Evolutionary conservation across 768 basidiomycete genomes (phyloP).

Genomic region (Tylopilus intermedius): DNA sequence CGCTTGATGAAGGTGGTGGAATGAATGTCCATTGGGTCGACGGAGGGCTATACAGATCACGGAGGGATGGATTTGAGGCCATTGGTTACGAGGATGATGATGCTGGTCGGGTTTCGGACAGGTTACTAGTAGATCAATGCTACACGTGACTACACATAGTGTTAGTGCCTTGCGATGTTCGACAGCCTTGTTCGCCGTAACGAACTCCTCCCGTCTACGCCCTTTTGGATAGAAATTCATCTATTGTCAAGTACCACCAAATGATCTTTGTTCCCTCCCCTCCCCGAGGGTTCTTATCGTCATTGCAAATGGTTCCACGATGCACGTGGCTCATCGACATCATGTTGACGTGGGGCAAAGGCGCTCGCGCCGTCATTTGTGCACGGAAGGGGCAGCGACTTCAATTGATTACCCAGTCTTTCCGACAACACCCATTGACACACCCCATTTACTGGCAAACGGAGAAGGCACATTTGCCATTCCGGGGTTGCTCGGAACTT

Average conservation of each 20-base stretch:
- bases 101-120: no score
- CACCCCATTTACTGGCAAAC: no score
- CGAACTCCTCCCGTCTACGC: constrained; percentile 29
- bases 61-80: constrained; percentile 54
- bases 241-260: constrained; percentile 47
- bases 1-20: constrained; percentile 35
- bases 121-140: no score
- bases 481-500: no score
- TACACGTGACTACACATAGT: not conserved
- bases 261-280: constrained; percentile 31
- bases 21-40: constrained; percentile 65
- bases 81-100: constrained; percentile 30
- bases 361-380: constrained; percentile 52
- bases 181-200: constrained; percentile 34
- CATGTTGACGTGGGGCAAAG: constrained; percentile 39
- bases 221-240: constrained; percentile 40
- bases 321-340: constrained; percentile 17
- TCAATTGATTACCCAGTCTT: no score
- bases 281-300: constrained; percentile 24
- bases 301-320: constrained; percentile 36
- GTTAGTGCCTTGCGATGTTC: constrained; percentile 24
- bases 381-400: constrained; percentile 26
- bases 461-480: no score
- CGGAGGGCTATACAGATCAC: constrained; percentile 65
- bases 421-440: no score